Conservation (phyloP, 140 eudicot genomes). For the Anethum foeniculum region DNA sequence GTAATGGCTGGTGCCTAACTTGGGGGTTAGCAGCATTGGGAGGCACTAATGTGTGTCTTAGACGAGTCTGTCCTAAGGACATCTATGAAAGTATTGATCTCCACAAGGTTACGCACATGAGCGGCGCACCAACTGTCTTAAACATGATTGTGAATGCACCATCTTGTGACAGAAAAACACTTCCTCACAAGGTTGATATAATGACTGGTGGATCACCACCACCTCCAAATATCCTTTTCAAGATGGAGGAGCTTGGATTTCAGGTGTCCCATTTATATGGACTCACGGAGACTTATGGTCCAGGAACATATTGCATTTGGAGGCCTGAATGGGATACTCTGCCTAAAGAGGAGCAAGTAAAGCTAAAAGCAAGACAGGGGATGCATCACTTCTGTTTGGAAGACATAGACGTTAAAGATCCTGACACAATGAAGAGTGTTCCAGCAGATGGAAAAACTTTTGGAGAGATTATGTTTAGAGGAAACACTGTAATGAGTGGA, state of each 20-base stretch:
- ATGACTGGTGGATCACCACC: constrained; percentile 82
- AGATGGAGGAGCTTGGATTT: constrained; percentile 71
- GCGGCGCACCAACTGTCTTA: constrained; percentile 68
- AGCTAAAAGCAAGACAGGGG: constrained; percentile 67
- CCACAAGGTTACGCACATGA: constrained; percentile 64
- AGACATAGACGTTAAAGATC: constrained; percentile 53
- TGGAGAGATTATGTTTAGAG: constrained; percentile 73
- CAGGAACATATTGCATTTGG: constrained; percentile 63
- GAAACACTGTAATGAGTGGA: constrained; percentile 81
- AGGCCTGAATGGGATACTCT: constrained; percentile 73
- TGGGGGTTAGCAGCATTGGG: constrained; percentile 74
- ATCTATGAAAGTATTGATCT: constrained; percentile 38
- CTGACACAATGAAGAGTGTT: constrained; percentile 50
- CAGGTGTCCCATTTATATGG: constrained; percentile 60
- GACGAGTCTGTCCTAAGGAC: constrained; percentile 47
- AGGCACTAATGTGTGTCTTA: constrained; percentile 55
- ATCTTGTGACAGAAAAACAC: constrained; percentile 34
- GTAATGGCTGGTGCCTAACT: constrained; percentile 65
- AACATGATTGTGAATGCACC: constrained; percentile 61
- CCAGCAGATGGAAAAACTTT: constrained; percentile 49
- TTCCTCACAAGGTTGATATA: constrained; percentile 52
- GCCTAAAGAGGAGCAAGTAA: constrained; percentile 36
- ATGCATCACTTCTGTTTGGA: constrained; percentile 51
- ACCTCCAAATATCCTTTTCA: constrained; percentile 47
- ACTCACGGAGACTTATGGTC: constrained; percentile 61